phyloP scores from a whole-genome alignment of 2,329 filamentous ascomycete genomes.

The Botryotinia convoluta region DNA sequence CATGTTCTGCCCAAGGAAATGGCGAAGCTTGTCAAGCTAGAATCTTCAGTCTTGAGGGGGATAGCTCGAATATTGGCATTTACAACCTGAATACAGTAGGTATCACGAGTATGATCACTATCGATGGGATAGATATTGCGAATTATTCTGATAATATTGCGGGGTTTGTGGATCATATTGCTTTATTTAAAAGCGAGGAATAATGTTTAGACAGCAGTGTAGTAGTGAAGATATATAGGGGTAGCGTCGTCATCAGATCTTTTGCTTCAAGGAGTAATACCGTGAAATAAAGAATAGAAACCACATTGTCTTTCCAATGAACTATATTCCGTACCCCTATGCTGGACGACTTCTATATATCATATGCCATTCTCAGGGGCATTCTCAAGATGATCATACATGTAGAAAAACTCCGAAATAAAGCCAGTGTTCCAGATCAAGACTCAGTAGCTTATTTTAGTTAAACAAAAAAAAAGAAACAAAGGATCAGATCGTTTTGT shows the following conservation, averaged over 20 bases:
- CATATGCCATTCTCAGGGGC: not conserved
- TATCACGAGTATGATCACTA: conserved; percentile 27
- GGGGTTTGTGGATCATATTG: conserved; percentile 12
- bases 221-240: not conserved
- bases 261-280: not conserved
- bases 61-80: conserved; percentile 24
- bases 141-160: conserved; percentile 26
- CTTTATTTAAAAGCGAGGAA: conserved; percentile 3
- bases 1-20: conserved; percentile 9
- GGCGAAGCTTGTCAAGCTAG: conserved; percentile 25
- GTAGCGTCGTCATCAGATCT: not conserved
- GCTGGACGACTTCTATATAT: not conserved
- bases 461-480: not conserved
- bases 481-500: not conserved
- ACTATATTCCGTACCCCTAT: not conserved
- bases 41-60: conserved; percentile 28
- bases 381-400: not conserved
- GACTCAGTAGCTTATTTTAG: not conserved
- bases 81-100: conserved; percentile 31
- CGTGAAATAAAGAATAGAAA: not conserved
- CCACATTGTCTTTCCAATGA: not conserved
- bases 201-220: not conserved
- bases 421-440: not conserved
- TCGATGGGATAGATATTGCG: conserved; percentile 23
- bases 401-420: not conserved